Base-by-base conservation (phyloP, 2,329 filamentous ascomycete genomes). In the Aspergillus fischeri region DNA sequence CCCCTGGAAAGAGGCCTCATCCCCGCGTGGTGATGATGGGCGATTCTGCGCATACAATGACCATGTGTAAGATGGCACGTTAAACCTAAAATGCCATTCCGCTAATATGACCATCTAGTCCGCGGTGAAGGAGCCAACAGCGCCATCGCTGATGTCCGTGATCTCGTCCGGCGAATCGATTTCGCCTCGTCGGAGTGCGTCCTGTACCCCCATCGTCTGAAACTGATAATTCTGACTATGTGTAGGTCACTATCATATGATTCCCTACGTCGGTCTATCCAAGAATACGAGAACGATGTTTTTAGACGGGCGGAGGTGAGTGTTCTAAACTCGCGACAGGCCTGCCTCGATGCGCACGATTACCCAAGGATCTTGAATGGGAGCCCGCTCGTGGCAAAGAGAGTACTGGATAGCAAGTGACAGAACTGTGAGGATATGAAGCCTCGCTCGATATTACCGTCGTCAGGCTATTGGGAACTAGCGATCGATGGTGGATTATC, bases 111-210 rank as follows among this genome's bases (percentile, higher is more conserved):
- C 1, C 44, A 35, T 38, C 32, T 58, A 85, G 82, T 81, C 63
- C 77, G 83, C 11, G 83, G 83, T 2, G 83, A 85, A 67, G 82
- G 81, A 1, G 81, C 80, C 5, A 85, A 85, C 59, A 81, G 84
- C 52, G 81, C 79, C 2, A 81, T 85, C 38, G 67, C 78, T 6
- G 83, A 85, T 62, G 79, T 81, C 0, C 64, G 73, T 2, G 77
- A 80, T 38, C 73, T 84, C 47, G 70, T 74, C 0, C 70, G 75
- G 9, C 57, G 63, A 2, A 53, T 73, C 9, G 61, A 70, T 48
- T 52, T 68, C 58, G 24, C 38, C 32, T 56, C 14, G 0, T 11
- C 25, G 5, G 25, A 47, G 35, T 59, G 50, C 17, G 6, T 3
- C 53, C 24, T 35, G 50, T 20, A 52, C 24, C 1, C 24, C 8